Base-by-base conservation (phyloP, 2,329 filamentous ascomycete genomes). In the Phyllosticta paracitricarpa region DNA sequence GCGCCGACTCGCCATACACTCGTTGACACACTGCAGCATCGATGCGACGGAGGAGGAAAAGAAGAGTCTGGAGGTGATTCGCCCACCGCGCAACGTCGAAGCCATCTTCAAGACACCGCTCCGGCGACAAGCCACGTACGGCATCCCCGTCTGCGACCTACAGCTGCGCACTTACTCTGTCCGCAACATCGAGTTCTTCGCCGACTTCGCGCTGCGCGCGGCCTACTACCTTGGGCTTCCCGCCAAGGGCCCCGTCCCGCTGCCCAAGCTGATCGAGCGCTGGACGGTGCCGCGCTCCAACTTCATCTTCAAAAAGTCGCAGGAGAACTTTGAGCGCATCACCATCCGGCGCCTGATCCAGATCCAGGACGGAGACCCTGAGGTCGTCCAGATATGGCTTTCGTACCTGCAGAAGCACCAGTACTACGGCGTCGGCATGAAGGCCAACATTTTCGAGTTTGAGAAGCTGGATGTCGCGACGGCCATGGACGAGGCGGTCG, bases 381-480 rank as follows among this genome's bases (percentile, higher is more conserved):
- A 97, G 72, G 87, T 86, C 0, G 91, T 99, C 40, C 88, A 95
- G 75, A 75, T 92, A 28, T 99, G 94, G 94, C 78, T 99, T 62
- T 91, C 91, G 0, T 97, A 96, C 72, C 74, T 99, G 71, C 84
- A 89, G 70, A 96, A 96, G 76, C 88, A 97, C 72, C 89, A 91
- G 52, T 96, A 94, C 73, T 89, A 95, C 67, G 94, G 94, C n/a
- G 87, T 97, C 51, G 94, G 94, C 69, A 95, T 99, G 91, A 99
- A 99, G 82, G 94, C 94, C 59, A 97, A 99, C 73, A 83, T 97
- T 57, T 99, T 89, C 86, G 90, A 96, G 71, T 92, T 90, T 75
- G 85, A 88, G 69, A 82, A 83, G 62, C 72, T 92, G 51, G 60
- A 62, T 22, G 60, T 62, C 25, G 63, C 35, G 24, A 65, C 68